Evolutionary conservation across 169 alveolate genomes (phyloP).

Genomic region (Eimeria maxima): DNA sequence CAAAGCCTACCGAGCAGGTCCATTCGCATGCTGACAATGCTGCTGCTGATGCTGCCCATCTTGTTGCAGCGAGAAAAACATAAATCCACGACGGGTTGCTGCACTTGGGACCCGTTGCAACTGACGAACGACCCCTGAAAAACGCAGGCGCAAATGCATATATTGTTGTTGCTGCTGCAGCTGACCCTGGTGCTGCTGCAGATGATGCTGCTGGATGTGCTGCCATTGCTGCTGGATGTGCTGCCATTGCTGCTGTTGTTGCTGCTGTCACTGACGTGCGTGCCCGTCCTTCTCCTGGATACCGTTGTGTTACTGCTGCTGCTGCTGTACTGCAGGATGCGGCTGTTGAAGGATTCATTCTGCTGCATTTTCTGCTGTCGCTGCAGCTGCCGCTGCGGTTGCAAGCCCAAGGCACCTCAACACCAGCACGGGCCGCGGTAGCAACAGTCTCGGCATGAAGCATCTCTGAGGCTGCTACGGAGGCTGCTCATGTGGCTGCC

Average conservation of each 20-base stretch:
- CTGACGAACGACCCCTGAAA: conserved; percentile 48
- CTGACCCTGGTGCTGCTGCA: background rate
- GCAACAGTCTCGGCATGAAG: background rate
- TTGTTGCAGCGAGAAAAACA: conserved; percentile 44
- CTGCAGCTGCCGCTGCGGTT: background rate
- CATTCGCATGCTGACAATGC: too few species aligned
- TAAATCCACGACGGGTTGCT: conserved; percentile 36
- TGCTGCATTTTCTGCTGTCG: background rate
- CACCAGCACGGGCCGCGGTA: background rate
- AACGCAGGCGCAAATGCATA: background rate
- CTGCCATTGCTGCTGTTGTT: background rate
- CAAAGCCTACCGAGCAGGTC: too few species aligned
- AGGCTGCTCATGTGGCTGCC: background rate
- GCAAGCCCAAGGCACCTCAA: background rate
- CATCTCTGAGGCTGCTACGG: background rate
- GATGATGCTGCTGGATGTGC: conserved; percentile 1
- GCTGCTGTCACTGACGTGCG: background rate
- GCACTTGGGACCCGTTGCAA: conserved; percentile 21
- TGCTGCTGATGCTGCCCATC: conserved; percentile 13
- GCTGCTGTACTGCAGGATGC: background rate
- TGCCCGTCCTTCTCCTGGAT: background rate
- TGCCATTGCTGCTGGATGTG: background rate
- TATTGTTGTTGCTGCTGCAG: conserved; percentile 11
- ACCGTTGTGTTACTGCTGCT: background rate
- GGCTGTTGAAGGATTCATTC: too few species aligned